These are phyloP conservation scores for Leishmania braziliensis DNA, from an alignment of 208 protist species.

Conservation along the genomic window DNA sequence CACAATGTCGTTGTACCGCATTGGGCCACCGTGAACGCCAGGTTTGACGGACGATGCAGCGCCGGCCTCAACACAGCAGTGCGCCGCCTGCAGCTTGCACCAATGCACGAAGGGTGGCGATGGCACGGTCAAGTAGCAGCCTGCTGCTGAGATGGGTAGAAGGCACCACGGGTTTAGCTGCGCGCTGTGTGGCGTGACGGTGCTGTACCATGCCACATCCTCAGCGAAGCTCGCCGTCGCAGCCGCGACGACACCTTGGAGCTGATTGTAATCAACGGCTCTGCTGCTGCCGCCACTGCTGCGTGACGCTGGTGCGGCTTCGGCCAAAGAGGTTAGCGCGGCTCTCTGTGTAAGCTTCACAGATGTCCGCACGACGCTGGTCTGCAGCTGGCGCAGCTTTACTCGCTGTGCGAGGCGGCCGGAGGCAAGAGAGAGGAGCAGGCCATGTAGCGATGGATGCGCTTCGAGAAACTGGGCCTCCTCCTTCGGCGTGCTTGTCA, in stretches of 20 bases:
- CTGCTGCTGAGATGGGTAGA: slow-evolving; percentile 50
- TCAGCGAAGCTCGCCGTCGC: slow-evolving; percentile 27
- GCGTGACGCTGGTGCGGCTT: neutral
- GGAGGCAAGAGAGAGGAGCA: slow-evolving; percentile 36
- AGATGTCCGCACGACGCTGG: slow-evolving; percentile 9
- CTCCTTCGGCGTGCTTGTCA: slow-evolving; percentile 31
- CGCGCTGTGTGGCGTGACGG: slow-evolving; percentile 5
- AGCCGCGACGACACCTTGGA: slow-evolving; percentile 23
- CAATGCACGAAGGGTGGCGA: slow-evolving; percentile 38
- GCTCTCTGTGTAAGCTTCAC: slow-evolving; percentile 17
- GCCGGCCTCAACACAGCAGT: slow-evolving; percentile 17
- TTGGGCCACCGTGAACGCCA: slow-evolving; percentile 20
- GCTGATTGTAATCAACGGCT: neutral
- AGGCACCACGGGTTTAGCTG: slow-evolving; percentile 39
- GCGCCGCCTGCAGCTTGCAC: slow-evolving; percentile 28
- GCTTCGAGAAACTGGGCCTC: slow-evolving; percentile 21
- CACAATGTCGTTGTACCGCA: slow-evolving; percentile 34
- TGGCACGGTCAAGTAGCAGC: slow-evolving; percentile 70
- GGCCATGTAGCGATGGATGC: slow-evolving; percentile 25
- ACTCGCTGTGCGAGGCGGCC: slow-evolving; percentile 25
- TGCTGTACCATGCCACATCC: slow-evolving; percentile 27
- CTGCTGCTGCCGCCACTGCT: neutral
- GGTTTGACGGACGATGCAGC: slow-evolving; percentile 1
- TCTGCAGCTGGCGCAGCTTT: slow-evolving; percentile 22
- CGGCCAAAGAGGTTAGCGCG: neutral